Conservation (phyloP, 148 eudicot genomes). For the Cornus controversa region DNA sequence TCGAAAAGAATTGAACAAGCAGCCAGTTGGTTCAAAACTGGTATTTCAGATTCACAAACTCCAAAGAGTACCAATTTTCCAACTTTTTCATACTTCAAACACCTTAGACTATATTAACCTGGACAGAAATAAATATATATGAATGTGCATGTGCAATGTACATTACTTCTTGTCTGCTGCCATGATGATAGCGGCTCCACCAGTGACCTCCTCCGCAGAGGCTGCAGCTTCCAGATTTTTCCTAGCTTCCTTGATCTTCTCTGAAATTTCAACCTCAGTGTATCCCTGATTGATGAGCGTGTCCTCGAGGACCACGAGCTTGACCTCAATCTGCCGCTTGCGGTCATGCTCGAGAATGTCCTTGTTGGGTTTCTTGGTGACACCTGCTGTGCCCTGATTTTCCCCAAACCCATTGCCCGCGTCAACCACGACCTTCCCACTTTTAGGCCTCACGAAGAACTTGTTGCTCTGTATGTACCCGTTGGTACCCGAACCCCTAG, state of each 20-base stretch:
- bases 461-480: no score
- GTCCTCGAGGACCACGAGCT: conserved; percentile 75
- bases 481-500: no score
- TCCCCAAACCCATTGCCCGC: conserved; percentile 45
- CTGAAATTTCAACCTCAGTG: conserved; percentile 66
- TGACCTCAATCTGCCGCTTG: conserved; percentile 89
- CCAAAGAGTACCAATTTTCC: not conserved
- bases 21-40: no score
- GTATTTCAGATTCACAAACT: not conserved
- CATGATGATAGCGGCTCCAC: conserved; percentile 19
- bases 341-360: conserved; percentile 94
- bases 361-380: conserved; percentile 59
- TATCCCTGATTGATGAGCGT: conserved; percentile 77
- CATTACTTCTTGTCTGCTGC: conserved; percentile 33
- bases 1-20: no score
- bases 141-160: not conserved
- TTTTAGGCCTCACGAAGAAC: conserved; percentile 26
- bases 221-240: conserved; percentile 57
- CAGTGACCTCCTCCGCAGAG: conserved; percentile 31
- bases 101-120: not conserved
- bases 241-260: conserved; percentile 62
- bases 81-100: not conserved
- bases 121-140: not conserved
- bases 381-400: conserved; percentile 74
- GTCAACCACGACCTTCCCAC: conserved; percentile 38